Base-by-base conservation (phyloP, 768 basidiomycete species). In the Pulveroboletus frians region DNA sequence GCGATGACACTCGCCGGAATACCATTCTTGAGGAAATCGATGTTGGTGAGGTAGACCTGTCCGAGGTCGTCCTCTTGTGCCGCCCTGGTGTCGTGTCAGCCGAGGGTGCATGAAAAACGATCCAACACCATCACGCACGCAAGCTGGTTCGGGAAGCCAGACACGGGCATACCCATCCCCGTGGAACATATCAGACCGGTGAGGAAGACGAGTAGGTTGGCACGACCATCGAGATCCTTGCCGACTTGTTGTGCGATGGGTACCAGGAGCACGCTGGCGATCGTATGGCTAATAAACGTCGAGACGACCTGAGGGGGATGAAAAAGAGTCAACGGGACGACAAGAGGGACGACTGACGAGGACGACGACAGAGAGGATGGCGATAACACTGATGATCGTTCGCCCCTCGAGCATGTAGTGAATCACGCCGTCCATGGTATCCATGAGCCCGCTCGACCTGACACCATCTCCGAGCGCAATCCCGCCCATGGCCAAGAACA, bases 111-210 rank as follows among this genome's bases (percentile, higher is more conserved):
- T 14, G 26, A 39, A 17, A 9, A 27, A 31, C 13, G 13, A n/a
- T n/a, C n/a, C n/a, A n/a, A n/a, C n/a, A n/a, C n/a, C n/a, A n/a
- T 9, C 32, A 53, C 88, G 59, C 69, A 94, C 93, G 92, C 92
- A 42, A 92, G 93, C 71, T 96, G 92, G 67, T 97, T 96, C 0
- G 95, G 95, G 75, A 98, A 99, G n/a, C 96, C 96, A 53, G 91
- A 93, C 34, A 98, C 93, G 3, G 95, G 94, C 79, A 98, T 89
- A 10, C 92, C 95, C 96, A 99, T 99, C 2, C 95, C 96, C 5
- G 91, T 75, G 3, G 92, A 94, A 64, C 95, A 97, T 43, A 96
- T 86, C 52, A 97, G 73, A 13, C 81, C 92, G 29, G 93, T 96
- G 57, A 93, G 79, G 71, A 99, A 95, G 60, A 98, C 88, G 56